Conservation (phyloP, 2,329 filamentous ascomycete species). For the Hypoxylon sp. region DNA sequence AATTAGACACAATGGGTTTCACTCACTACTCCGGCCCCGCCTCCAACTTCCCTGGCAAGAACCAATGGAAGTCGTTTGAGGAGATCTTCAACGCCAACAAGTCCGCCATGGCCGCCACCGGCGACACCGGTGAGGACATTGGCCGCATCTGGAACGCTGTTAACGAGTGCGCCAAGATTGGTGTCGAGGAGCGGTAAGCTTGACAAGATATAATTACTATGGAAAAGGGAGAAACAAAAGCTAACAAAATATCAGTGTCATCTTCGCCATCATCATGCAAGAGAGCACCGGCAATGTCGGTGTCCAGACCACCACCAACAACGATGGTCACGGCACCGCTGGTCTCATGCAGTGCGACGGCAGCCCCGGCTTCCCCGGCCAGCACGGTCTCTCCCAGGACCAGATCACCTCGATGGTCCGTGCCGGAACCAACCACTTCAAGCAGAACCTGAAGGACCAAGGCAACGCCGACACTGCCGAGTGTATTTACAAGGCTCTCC, state of each 20-base stretch:
- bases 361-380: conserved; percentile 53
- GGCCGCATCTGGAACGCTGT: conserved; percentile 54
- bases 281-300: conserved; percentile 57
- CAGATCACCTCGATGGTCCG: conserved; percentile 54
- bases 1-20: conserved; percentile 39
- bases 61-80: conserved; percentile 54
- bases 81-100: conserved; percentile 55
- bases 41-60: conserved; percentile 52
- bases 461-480: conserved; percentile 49
- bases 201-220: not conserved
- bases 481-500: conserved; percentile 56
- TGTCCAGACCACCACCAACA: conserved; percentile 53
- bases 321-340: conserved; percentile 52
- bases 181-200: conserved; percentile 51
- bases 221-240: not conserved
- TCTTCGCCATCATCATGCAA: conserved; percentile 59
- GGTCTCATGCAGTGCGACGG: conserved; percentile 58
- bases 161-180: conserved; percentile 49
- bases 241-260: conserved; percentile 48
- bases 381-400: conserved; percentile 51
- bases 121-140: conserved; percentile 53
- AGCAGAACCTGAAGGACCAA: conserved; percentile 48
- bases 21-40: conserved; percentile 46
- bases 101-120: conserved; percentile 50
- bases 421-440: conserved; percentile 50